Evolutionary conservation across 805 yeast genomes (phyloP).

Genomic region (Saccharomycopsis fibuligera): DNA sequence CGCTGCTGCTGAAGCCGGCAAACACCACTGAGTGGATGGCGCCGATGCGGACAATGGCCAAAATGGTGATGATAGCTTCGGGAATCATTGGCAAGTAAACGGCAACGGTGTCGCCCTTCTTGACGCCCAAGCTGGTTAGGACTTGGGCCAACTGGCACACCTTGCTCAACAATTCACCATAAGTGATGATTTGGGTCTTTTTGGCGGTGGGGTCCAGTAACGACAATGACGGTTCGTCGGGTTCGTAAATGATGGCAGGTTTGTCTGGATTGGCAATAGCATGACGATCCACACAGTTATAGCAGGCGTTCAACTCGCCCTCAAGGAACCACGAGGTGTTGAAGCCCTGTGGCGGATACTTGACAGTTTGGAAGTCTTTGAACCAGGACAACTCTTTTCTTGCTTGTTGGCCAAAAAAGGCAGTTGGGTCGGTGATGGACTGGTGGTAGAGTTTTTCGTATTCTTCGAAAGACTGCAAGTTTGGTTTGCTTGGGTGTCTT

Average conservation of each 20-base stretch:
- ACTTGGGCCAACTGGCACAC: conserved; percentile 70
- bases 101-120: conserved; percentile 81
- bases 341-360: conserved; percentile 35
- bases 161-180: conserved; percentile 62
- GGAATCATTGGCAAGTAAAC: conserved; percentile 84
- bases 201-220: no score
- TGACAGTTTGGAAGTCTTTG: conserved; percentile 41
- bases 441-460: conserved; percentile 47
- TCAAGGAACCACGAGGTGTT: conserved; percentile 70
- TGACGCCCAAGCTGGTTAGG: conserved; percentile 56
- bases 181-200: conserved; percentile 56
- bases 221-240: conserved; percentile 78
- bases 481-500: conserved; percentile 39
- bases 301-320: conserved; percentile 74
- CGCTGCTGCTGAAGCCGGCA: conserved; percentile 76
- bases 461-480: conserved; percentile 42
- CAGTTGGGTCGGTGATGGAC: conserved; percentile 48
- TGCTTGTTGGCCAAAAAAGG: conserved; percentile 52
- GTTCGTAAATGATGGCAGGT: conserved; percentile 72
- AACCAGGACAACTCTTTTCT: conserved; percentile 45
- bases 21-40: conserved; percentile 82
- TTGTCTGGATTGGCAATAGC: conserved; percentile 67
- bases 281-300: conserved; percentile 78
- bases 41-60: conserved; percentile 76
- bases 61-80: conserved; percentile 65